Conservation (phyloP, 176 grass and related monocot genomes). For the Stipa capillata region DNA sequence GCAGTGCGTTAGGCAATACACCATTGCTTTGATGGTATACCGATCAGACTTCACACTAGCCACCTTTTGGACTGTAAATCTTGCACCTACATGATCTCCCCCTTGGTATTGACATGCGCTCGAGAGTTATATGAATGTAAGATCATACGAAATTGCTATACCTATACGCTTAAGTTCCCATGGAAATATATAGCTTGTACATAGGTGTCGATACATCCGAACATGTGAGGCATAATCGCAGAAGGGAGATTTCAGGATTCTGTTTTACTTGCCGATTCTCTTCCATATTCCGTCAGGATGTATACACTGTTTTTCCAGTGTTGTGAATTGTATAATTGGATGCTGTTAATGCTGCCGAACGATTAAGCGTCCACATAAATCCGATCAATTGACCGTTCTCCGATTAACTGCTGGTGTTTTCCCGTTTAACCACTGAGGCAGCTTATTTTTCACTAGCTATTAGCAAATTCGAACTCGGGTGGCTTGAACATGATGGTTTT, state of each 20-base stretch:
- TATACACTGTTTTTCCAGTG: no score
- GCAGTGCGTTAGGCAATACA: slow-evolving; percentile 35
- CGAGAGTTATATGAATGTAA: neutral
- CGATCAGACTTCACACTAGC: neutral
- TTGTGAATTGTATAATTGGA: no score
- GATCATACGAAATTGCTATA: neutral
- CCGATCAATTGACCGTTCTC: no score
- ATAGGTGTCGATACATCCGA: neutral
- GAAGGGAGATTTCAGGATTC: neutral
- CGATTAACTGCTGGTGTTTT: no score
- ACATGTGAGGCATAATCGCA: neutral
- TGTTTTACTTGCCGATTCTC: no score
- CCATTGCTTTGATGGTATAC: neutral
- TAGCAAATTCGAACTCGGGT: no score
- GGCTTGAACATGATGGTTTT: no score
- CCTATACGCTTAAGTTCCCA: neutral
- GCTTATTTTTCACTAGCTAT: no score
- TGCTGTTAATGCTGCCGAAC: no score
- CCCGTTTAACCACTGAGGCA: no score
- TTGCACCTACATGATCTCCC: neutral
- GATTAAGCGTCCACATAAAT: no score
- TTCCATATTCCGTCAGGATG: no score
- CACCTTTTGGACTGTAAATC: neutral
- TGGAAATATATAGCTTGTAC: neutral
- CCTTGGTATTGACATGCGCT: neutral